Base-by-base conservation (phyloP, 1,284 basidiomycete genomes). In the Microbotryum violaceum region DNA sequence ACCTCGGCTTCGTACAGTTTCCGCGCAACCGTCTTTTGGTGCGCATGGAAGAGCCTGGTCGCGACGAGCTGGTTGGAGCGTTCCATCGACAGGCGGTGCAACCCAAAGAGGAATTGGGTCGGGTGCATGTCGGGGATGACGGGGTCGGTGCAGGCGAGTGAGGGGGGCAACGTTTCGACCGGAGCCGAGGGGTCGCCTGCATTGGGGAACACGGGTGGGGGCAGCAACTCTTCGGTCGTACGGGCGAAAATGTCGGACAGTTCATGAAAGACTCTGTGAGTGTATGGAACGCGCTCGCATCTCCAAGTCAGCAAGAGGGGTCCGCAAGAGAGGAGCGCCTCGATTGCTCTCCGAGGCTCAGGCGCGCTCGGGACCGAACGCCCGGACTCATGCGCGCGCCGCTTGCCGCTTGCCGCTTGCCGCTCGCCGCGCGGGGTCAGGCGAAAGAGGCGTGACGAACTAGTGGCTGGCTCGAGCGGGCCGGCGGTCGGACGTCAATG, bases 21-120 rank as follows among this genome's bases (percentile, higher is more conserved):
- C 23, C 70, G 65, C n/a, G 71, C 70, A 14, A 70, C 65, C 25
- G 70, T 65, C 25, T 71, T 64, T 56, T 73, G 75, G 72, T 79
- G 78, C 59, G 77, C 72, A 68, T 79, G 78, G 57, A 79, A 76
- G 16, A 76, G 73, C 54, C 77, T 73, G 12, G 77, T 73, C 23
- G 76, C 73, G 51, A 77, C 73, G 18, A 79, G 71, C 54, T 76
- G 71, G 18, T 78, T 77, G 59, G 79, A 77, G 31, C 79, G 72
- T 70, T 80, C 77, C 31, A 79, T 71, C 7, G 77, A 77, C 52
- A 77, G 70, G 20, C 77, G 76, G 64, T 79, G 79, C 31, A 80
- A 69, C 23, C 75, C 72, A 51, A 80, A 73, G 44, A 79, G 74
- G 69, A 79, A 79, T 21, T 76, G 77, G 5, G 77, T 77, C 0